Conservation (phyloP, 208 protist genomes). For the Leishmania amazonensis region DNA sequence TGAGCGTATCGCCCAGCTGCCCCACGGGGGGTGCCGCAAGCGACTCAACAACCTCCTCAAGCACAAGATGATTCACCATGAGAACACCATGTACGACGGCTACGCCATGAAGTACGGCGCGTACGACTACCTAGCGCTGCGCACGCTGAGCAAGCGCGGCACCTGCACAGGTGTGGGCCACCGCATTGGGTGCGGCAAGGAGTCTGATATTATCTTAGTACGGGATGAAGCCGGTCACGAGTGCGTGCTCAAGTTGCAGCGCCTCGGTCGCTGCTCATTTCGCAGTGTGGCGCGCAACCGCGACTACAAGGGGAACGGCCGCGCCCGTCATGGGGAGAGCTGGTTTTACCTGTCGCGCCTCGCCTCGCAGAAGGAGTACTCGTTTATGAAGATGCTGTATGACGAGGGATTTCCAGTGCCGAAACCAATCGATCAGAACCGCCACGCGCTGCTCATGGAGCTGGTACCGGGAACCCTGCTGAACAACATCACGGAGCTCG, state of each 20-base stretch:
- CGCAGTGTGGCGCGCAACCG: conserved; percentile 96
- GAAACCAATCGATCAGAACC: conserved; percentile 97
- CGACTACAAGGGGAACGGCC: conserved; percentile 94
- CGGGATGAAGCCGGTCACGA: conserved; percentile 78
- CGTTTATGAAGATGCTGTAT: conserved; percentile 98
- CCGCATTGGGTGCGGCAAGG: conserved; percentile 99
- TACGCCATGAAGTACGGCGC: conserved; percentile 98
- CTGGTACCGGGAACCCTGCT: conserved; percentile 93
- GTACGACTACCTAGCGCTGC: conserved; percentile 99
- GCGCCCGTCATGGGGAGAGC: conserved; percentile 85
- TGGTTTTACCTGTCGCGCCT: conserved; percentile 99
- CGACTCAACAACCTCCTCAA: conserved; percentile 88
- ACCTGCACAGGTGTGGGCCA: conserved; percentile 91
- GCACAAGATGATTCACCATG: conserved; percentile 95
- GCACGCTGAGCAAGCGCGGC: conserved; percentile 94
- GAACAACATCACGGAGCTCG: conserved; percentile 91
- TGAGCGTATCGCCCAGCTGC: conserved; percentile 94
- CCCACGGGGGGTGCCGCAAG: conserved; percentile 93
- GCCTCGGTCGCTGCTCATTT: conserved; percentile 98
- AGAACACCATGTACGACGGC: conserved; percentile 96
- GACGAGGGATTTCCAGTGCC: conserved; percentile 97
- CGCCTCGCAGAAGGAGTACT: conserved; percentile 97
- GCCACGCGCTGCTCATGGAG: conserved; percentile 98
- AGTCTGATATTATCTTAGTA: conserved; percentile 97
- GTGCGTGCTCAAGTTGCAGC: conserved; percentile 94